Conservation (phyloP, 1,284 basidiomycete genomes). For the Cryptococcus wingfieldii region DNA sequence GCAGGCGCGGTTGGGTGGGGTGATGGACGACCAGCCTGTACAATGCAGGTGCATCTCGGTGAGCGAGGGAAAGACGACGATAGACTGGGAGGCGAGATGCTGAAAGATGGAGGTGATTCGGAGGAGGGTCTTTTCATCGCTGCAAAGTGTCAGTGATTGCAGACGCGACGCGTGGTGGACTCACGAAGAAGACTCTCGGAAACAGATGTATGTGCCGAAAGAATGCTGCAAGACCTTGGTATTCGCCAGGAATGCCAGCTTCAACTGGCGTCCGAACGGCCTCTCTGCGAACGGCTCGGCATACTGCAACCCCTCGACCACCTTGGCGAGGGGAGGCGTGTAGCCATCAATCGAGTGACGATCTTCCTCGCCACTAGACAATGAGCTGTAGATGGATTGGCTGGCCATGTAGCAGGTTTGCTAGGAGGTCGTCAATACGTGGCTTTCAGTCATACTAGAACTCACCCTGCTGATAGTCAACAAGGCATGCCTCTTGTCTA, state of each 20-base stretch:
- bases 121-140: slow-evolving; percentile 11
- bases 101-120: neutral
- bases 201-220: neutral
- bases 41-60: neutral
- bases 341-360: neutral
- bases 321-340: neutral
- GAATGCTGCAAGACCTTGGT: neutral
- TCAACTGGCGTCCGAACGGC: neutral
- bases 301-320: neutral
- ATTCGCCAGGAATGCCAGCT: neutral
- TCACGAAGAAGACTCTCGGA: slow-evolving; percentile 1
- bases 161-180: neutral
- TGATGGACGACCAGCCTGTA: neutral
- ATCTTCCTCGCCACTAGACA: neutral
- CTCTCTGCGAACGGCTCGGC: neutral
- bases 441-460: neutral
- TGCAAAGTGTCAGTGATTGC: neutral
- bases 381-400: neutral
- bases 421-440: neutral
- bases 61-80: neutral
- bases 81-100: neutral
- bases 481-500: slow-evolving; percentile 1
- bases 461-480: neutral
- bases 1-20: slow-evolving; percentile 1
- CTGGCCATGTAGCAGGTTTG: neutral